phyloP scores from a whole-genome alignment of 225 moss, liverwort and hornwort genomes.

The Climacium dendroides region DNA sequence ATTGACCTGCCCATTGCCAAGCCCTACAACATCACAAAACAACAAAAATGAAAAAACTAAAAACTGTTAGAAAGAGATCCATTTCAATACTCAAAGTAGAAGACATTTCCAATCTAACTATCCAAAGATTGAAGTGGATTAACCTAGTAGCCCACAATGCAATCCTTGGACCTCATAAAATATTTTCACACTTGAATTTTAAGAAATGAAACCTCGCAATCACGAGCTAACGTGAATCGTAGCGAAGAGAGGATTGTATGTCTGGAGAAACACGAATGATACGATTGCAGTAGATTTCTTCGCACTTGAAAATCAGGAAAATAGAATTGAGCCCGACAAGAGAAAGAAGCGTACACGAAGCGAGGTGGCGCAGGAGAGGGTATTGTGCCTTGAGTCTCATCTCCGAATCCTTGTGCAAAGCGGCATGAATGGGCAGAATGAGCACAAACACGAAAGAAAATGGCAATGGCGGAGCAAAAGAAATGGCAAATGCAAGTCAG shows the following conservation, averaged over 20 bases:
- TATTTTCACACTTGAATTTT: not conserved
- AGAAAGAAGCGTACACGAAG: not conserved
- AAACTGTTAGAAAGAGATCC: not conserved
- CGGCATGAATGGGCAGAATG: not conserved
- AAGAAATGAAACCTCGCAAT: not conserved
- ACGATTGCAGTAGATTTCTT: not conserved
- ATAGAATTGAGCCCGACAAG: not conserved
- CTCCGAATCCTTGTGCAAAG: not conserved
- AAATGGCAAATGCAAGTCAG: not conserved
- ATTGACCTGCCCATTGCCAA: not conserved
- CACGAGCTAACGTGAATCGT: not conserved
- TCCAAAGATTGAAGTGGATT: not conserved
- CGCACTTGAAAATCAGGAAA: not conserved
- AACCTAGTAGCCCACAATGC: not conserved
- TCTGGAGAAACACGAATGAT: not conserved
- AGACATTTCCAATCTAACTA: not conserved
- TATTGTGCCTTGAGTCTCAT: slow-evolving; percentile 1
- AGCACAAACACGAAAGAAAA: not conserved
- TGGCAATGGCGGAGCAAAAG: not conserved
- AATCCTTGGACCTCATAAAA: not conserved
- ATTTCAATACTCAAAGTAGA: not conserved
- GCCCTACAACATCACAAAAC: not conserved
- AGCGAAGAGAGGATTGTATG: not conserved
- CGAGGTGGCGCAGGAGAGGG: slow-evolving; percentile 6
- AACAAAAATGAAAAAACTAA: not conserved